These are phyloP conservation scores for Elaeis oleifera DNA, from an alignment of 202 grass and related monocot species.

Conservation along the genomic window DNA sequence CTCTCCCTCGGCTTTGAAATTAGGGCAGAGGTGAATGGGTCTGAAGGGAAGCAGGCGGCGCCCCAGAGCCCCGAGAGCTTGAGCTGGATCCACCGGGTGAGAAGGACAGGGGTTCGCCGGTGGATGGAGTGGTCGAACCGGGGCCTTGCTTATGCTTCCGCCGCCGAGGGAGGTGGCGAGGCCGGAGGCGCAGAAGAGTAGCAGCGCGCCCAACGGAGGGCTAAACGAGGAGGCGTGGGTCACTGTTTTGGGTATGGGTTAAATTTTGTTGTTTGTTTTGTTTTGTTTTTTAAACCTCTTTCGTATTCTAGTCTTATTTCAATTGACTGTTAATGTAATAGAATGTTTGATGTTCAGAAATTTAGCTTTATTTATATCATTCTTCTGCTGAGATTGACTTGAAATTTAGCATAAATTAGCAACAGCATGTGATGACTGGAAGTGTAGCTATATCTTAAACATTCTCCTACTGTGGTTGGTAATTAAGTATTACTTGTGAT, in stretches of 20 bases:
- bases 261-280: background rate
- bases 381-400: too few relatives aligned
- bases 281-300: slow-evolving; percentile 1
- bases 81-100: background rate
- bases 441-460: too few relatives aligned
- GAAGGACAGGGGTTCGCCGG: background rate
- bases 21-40: background rate
- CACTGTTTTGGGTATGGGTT: slow-evolving; percentile 17
- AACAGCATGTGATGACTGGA: too few relatives aligned
- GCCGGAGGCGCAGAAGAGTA: background rate
- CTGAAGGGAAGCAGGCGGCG: background rate
- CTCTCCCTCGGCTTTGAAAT: background rate
- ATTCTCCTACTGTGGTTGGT: too few relatives aligned
- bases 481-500: too few relatives aligned
- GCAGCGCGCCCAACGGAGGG: background rate
- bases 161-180: background rate
- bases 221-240: background rate
- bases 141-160: slow-evolving; percentile 15
- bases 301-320: background rate
- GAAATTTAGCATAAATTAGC: too few relatives aligned
- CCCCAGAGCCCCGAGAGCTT: background rate
- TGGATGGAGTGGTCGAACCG: slow-evolving; percentile 11
- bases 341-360: too few relatives aligned
- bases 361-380: too few relatives aligned
- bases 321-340: background rate